Evolutionary conservation across 2,329 filamentous ascomycete genomes (phyloP), one percentile per base, ranked within the genome.

Genomic region (Phyllosticta paracitricarpa): DNA sequence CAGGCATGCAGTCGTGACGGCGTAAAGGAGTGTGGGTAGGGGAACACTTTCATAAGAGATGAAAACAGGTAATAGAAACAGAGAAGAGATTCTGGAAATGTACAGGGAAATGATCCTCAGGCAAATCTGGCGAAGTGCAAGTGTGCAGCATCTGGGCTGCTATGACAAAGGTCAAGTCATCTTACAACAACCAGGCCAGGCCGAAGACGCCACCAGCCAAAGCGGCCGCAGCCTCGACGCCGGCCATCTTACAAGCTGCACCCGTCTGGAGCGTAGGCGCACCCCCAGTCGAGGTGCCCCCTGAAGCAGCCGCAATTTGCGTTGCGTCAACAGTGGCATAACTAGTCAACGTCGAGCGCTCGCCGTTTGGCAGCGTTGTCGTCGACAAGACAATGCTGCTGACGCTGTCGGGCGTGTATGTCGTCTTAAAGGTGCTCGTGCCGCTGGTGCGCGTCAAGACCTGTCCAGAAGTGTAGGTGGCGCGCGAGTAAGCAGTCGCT

Each of bases 341-440:
- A 56, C 73, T 76, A 19, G 78, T 80, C 58, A 78, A 70, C 1
- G 76, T 78, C 40, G 67, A 71, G 3, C 66, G 71, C 35, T 69
- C 57, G 8, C 73, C 73, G 52, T 71, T 64, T 0, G 65, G 56
- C 14, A 69, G 68, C 7, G 70, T 74, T 12, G 72, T 72, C 0
- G 71, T 73, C 48, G 71, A 62, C 3, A 79, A 65, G 30, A 75
- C 70, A 28, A 80, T 63, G 55, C 70, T 69, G 64, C 69, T 75
- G 22, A 80, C 73, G 8, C 64, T 67, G 22, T 73, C 76, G 3
- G 78, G 78, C 1, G 77, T 79, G 65, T 76, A 79, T 1, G 78
- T 81, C 2, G 78, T 77, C 57, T 78, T 64, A 61, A 79, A 73
- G 2, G 76, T 75, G 48, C 67, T 64, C 25, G 78, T 78, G 7